Evolutionary conservation across 768 basidiomycete genomes (phyloP).

Genomic region (Tulasnella sp.): DNA sequence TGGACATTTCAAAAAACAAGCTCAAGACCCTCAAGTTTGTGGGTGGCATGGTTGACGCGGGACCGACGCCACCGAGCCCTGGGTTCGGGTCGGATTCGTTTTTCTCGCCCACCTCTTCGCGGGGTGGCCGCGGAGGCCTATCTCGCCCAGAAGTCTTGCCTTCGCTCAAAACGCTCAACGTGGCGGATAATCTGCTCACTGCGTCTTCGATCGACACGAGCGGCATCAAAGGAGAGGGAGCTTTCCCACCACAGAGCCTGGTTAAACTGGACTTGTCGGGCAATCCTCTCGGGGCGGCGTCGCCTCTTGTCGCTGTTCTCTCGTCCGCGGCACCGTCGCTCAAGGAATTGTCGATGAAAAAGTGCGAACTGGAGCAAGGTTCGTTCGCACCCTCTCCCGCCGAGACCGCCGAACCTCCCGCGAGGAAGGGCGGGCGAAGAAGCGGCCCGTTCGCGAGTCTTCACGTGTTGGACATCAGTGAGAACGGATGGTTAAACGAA

Average conservation of each 20-base stretch:
- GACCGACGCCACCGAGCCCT: background rate
- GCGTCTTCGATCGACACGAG: conserved; percentile 58
- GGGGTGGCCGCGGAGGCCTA: background rate
- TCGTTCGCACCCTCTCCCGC: background rate
- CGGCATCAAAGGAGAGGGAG: background rate
- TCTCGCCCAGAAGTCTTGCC: conserved; percentile 49
- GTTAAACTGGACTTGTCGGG: conserved; percentile 64
- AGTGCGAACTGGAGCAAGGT: conserved; percentile 9
- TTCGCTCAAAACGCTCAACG: conserved; percentile 63
- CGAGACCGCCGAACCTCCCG: background rate
- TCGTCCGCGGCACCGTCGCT: conserved; percentile 51
- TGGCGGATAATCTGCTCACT: conserved; percentile 66
- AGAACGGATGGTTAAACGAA: conserved; percentile 21
- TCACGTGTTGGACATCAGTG: conserved; percentile 41
- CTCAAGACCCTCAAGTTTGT: conserved; percentile 44
- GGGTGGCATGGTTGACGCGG: background rate
- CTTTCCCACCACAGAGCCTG: conserved; percentile 56
- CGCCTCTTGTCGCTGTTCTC: conserved; percentile 48
- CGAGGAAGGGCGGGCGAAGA: conserved; percentile 5
- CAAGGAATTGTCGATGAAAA: conserved; percentile 54
- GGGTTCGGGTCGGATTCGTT: conserved; percentile 16
- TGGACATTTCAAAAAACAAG: conserved; percentile 71
- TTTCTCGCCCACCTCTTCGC: background rate
- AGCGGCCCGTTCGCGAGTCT: conserved; percentile 42
- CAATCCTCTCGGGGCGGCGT: conserved; percentile 62